Conservation (phyloP, 345 rosid species). For the Capsella bursapastoris region DNA sequence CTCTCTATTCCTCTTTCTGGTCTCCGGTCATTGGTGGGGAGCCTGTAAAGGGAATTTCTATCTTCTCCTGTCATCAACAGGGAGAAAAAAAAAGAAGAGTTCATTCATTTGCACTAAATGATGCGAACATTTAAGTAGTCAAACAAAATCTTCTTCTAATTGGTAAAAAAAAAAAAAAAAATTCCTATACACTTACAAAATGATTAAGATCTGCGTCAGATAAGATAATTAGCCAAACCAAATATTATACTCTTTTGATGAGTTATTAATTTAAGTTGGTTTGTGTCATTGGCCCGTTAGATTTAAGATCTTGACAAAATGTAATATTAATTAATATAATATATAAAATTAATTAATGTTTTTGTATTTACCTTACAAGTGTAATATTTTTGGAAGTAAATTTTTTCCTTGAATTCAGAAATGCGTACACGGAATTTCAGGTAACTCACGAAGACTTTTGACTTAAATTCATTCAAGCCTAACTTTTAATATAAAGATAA, state of each 20-base stretch:
- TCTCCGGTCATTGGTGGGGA: no score
- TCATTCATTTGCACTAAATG: not conserved
- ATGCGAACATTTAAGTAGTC: not conserved
- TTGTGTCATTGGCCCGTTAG: not conserved
- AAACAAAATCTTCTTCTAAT: slow-evolving; percentile 20
- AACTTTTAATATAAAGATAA: slow-evolving; percentile 9
- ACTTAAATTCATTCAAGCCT: slow-evolving; percentile 19
- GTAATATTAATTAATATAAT: no score
- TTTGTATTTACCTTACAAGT: not conserved
- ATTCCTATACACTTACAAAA: not conserved
- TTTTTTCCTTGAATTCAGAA: not conserved
- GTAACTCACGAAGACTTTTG: slow-evolving; percentile 17
- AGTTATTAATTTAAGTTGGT: not conserved
- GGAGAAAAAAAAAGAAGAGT: no score
- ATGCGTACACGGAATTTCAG: not conserved
- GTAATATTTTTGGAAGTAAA: not conserved
- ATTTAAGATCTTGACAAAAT: not conserved
- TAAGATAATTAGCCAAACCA: not conserved
- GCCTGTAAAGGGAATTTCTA: no score
- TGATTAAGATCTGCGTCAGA: no score
- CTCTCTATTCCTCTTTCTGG: no score
- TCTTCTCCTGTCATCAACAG: no score
- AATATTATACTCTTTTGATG: no score
- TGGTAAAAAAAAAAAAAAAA: not conserved
- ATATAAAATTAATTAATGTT: no score